A percentile compares a stretch with the other conserved stretches of the same genome.
Evolutionary conservation across 495 filamentous ascomycete species (phyloP).

Genomic region (Hyaloscypha finlandica): DNA sequence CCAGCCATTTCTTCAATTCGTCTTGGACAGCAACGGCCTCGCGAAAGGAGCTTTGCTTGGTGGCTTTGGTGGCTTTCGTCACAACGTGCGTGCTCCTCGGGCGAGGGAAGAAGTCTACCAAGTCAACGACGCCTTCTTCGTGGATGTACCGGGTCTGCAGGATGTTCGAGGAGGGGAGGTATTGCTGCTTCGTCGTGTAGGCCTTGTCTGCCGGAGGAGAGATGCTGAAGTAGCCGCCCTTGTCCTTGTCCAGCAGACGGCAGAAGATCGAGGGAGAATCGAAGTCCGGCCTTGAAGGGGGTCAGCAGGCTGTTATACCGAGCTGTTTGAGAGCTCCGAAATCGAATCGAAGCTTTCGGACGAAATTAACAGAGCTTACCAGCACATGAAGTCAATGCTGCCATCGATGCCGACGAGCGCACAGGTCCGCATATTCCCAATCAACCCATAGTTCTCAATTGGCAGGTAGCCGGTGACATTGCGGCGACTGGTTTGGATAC

Average conservation of each 20-base stretch:
- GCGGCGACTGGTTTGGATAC: conserved; percentile 18
- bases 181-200: conserved; percentile 67
- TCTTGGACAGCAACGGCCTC: conserved; percentile 52
- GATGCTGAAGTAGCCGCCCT: conserved; percentile 70
- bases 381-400: conserved; percentile 76
- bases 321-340: background rate
- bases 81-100: conserved; percentile 42
- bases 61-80: conserved; percentile 39
- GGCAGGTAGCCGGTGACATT: conserved; percentile 52
- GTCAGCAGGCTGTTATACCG: background rate
- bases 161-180: conserved; percentile 69
- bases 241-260: conserved; percentile 68
- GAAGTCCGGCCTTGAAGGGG: conserved; percentile 60
- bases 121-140: conserved; percentile 68
- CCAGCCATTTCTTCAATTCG: conserved; percentile 59
- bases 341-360: background rate
- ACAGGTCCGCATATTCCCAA: conserved; percentile 78
- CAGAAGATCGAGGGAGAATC: conserved; percentile 69
- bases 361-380: conserved; percentile 40
- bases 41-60: conserved; percentile 50
- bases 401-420: conserved; percentile 71
- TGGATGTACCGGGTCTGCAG: conserved; percentile 71
- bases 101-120: conserved; percentile 72
- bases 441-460: conserved; percentile 75
- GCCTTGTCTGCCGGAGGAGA: conserved; percentile 45